phyloP scores from a whole-genome alignment of 1,284 basidiomycete genomes.

The Moniliophthora roreri region DNA sequence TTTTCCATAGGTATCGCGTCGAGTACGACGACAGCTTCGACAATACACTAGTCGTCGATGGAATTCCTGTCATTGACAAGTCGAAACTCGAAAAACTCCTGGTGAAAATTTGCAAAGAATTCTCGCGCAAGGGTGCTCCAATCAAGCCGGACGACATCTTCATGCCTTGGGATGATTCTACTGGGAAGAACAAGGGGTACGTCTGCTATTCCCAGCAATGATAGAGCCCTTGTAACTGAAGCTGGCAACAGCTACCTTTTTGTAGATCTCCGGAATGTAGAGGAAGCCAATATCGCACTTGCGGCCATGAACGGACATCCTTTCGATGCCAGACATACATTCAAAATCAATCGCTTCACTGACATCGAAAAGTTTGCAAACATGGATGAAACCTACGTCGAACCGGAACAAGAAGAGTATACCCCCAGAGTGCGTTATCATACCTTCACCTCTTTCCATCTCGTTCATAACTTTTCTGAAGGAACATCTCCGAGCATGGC shows the following conservation, averaged over 20 bases:
- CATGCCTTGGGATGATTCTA: constrained; percentile 82
- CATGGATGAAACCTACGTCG: constrained; percentile 83
- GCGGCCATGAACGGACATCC: constrained; percentile 81
- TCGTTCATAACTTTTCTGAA: constrained; percentile 29
- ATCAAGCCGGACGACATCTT: constrained; percentile 78
- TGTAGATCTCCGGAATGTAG: constrained; percentile 81
- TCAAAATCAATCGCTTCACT: constrained; percentile 88
- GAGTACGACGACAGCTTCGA: constrained; percentile 83
- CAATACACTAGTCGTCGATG: constrained; percentile 86
- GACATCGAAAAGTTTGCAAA: constrained; percentile 88
- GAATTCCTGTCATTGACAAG: constrained; percentile 84
- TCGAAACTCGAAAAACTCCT: constrained; percentile 78
- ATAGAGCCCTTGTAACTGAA: constrained; percentile 8
- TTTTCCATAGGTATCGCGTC: constrained; percentile 73
- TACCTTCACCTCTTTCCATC: not conserved
- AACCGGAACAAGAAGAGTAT: constrained; percentile 81
- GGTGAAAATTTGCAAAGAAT: constrained; percentile 80
- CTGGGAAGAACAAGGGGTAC: constrained; percentile 86
- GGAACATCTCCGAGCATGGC: constrained; percentile 96
- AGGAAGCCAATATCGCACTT: constrained; percentile 84
- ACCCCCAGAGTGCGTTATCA: constrained; percentile 64
- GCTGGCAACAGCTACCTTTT: constrained; percentile 77
- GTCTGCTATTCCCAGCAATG: constrained; percentile 22
- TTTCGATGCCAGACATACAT: constrained; percentile 92
- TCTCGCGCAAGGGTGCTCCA: constrained; percentile 75